Evolutionary conservation across 768 basidiomycete genomes (phyloP), one percentile per base, ranked within the genome.

Genomic region (Pleurotus platypus): DNA sequence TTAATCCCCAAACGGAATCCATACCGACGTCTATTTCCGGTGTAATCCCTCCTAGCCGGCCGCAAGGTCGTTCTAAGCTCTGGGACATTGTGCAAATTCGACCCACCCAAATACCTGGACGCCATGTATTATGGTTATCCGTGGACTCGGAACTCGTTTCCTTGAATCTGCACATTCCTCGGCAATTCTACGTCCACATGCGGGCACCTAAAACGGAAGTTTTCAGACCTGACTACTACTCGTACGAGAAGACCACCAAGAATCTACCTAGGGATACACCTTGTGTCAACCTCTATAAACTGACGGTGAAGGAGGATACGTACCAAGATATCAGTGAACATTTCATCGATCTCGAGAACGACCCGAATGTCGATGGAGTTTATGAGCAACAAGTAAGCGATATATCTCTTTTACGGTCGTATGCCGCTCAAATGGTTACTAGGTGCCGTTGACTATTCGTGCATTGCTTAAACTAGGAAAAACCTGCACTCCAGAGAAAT

Each of bases 21-120:
- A 64, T 75, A 48, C 68, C 80, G 11, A 64, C 75, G 45, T 63
- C 78, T 58, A 75, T 87, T 46, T 88, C 93, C 5, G 77, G 85
- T 0, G 90, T 96, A 82, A 91, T 96, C 70, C 82, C 78, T 60
- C 77, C 79, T 57, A 76, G 78, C 47, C 79, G 79, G 42, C 74
- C 83, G 48, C 80, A 80, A 51, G 77, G 84, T 9, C 84, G 80
- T 51, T 78, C 39, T 5, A 54, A 85, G 49, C 81, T 84, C 49
- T 98, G 97, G 97, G 96, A 98, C 63, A 79, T 99, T 51, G 76
- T 98, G 2, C 97, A 98, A 65, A 86, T 99, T 60, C 85, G 92
- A 27, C 81, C 85, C 0, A 92, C 85, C 57, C 81, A 80, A 60
- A 82, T 80, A 42, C 78, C 86, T 9, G 96, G 97, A 9, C 87